Evolutionary conservation across 129 eudicot genomes (phyloP).

Genomic region (Centella asiatica): DNA sequence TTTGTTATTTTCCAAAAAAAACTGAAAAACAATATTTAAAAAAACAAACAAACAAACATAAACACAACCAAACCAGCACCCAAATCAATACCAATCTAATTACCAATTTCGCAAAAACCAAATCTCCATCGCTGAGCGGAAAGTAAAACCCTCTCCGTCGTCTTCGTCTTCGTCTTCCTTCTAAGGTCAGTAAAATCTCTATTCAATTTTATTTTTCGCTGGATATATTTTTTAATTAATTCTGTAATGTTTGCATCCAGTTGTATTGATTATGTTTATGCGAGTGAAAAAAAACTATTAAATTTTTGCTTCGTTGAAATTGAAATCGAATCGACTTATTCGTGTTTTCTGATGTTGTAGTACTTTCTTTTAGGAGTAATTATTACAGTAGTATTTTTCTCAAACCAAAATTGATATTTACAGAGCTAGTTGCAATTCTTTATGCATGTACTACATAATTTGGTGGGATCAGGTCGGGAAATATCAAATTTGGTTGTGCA

Average conservation of each 20-base stretch:
- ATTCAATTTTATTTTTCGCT: background rate
- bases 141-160: background rate
- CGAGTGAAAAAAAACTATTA: background rate
- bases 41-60: background rate
- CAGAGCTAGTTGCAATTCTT: too few relatives aligned
- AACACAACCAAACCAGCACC: background rate
- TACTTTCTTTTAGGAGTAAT: background rate
- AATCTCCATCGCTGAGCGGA: background rate
- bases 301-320: background rate
- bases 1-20: too few relatives aligned
- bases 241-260: background rate
- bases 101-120: slow-evolving; percentile 1
- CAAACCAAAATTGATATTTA: too few relatives aligned
- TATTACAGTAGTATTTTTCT: too few relatives aligned
- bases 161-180: background rate
- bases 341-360: background rate
- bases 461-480: too few relatives aligned
- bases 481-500: too few relatives aligned
- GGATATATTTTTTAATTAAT: background rate
- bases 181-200: background rate
- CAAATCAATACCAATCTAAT: too few relatives aligned
- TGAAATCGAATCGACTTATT: too few relatives aligned
- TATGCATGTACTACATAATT: too few relatives aligned
- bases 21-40: too few relatives aligned
- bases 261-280: background rate